Base-by-base conservation (phyloP, 352 stramenopile species). In the Phytophthora multivora region DNA sequence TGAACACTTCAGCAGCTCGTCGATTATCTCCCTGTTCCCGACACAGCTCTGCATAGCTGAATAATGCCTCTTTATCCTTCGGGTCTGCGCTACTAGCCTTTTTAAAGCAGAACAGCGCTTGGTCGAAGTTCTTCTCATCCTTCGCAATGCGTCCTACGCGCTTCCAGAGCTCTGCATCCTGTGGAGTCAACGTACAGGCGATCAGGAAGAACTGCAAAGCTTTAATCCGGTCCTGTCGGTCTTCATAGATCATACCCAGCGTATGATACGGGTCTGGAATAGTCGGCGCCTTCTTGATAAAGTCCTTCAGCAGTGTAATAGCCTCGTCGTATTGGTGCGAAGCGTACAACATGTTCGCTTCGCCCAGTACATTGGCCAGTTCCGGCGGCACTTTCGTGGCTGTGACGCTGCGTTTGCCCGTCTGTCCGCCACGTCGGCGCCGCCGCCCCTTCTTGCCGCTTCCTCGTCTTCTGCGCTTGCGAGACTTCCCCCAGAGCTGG, bases 261-360 rank as follows among this genome's bases (percentile, higher is more conserved):
- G 87, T 96, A 43, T 96, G 85, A 45, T 96, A 96, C 41, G 86
- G 86, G 50, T 95, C 86, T 1, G 86, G 86, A 45, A 95, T 92
- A 1, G 84, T 95, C 62, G 86, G 86, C 12, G 86, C 86, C 59
- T 93, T 93, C 69, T 95, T 95, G 57, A 95, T 93, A 50, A 95
- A 95, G 48, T 95, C 86, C 55, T 95, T 95, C 1, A 96, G 69
- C 61, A 94, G 31, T 18, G 74, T 35, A 51, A 95, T 93, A 3
- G 87, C 87, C 28, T 93, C 78, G 30, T 93, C 83, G 48, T 94
- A 92, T 50, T 95, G 84, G 38, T 93, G 84, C 11, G 85, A 93
- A n/a, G 83, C 84, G 64, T 94, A 95, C 42, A 92, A 50, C 77
- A 93, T 91, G 43, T 95, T 95, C 3, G 87, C 85, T 58, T 93